Evolutionary conservation across 495 filamentous ascomycete genomes (phyloP).

Genomic region (Daldinia caldariorum): DNA sequence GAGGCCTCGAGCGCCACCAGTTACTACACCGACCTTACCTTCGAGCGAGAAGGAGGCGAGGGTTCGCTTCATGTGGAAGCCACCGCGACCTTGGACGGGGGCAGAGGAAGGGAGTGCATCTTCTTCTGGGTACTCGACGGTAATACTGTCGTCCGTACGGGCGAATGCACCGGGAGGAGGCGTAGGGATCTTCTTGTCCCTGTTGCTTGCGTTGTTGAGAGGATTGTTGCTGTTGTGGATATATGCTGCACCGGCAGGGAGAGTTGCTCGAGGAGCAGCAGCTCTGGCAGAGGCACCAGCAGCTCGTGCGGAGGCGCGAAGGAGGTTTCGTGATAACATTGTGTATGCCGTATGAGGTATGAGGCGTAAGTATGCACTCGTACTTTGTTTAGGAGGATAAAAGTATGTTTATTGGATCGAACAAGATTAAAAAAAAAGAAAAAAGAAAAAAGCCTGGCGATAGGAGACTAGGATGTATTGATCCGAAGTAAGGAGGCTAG

Average conservation of each 20-base stretch:
- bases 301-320: constrained; percentile 39
- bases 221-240: constrained; percentile 46
- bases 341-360: constrained; percentile 16
- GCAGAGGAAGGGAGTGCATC: constrained; percentile 69
- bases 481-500: constrained; percentile 9
- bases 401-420: background rate
- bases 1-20: constrained; percentile 85
- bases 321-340: constrained; percentile 40
- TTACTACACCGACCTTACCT: constrained; percentile 79
- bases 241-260: constrained; percentile 32
- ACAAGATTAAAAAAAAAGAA: constrained; percentile 6
- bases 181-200: constrained; percentile 38
- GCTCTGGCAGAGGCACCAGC: constrained; percentile 20
- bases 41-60: constrained; percentile 77
- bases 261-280: constrained; percentile 33
- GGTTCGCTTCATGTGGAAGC: constrained; percentile 59
- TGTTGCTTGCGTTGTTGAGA: constrained; percentile 42
- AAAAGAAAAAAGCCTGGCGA: background rate
- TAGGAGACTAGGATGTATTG: constrained; percentile 11
- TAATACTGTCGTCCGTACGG: constrained; percentile 79
- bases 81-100: constrained; percentile 77
- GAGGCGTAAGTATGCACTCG: background rate
- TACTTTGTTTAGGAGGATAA: constrained; percentile 6
- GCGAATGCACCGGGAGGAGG: constrained; percentile 65
- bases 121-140: constrained; percentile 79